phyloP scores from a whole-genome alignment of 2,329 filamentous ascomycete genomes.

The Penicillium sp. region DNA sequence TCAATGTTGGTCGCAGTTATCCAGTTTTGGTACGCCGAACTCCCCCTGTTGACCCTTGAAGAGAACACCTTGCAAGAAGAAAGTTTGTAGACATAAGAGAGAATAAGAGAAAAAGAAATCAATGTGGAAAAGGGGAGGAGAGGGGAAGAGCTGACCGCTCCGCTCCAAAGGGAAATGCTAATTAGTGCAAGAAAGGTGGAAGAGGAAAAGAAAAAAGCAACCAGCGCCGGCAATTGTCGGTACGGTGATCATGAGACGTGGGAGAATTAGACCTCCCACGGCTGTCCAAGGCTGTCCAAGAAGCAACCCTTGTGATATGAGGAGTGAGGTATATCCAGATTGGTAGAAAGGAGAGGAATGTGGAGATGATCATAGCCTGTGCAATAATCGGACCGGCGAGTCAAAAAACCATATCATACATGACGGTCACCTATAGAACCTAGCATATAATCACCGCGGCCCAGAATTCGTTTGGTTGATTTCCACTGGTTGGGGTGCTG shows the following conservation, averaged over 20 bases:
- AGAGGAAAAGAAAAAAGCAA: slow-evolving; percentile 6
- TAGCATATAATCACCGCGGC: slow-evolving; percentile 11
- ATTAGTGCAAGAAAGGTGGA: slow-evolving; percentile 6
- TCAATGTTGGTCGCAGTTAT: slow-evolving; percentile 5
- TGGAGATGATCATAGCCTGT: not conserved
- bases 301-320: too few relatives aligned
- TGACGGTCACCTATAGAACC: not conserved
- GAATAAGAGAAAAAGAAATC: slow-evolving; percentile 4
- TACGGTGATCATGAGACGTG: slow-evolving; percentile 25
- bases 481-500: slow-evolving; percentile 23
- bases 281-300: too few relatives aligned
- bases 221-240: slow-evolving; percentile 22
- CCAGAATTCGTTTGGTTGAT: slow-evolving; percentile 20
- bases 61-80: slow-evolving; percentile 5
- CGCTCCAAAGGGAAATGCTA: not conserved
- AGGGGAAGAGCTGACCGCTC: not conserved
- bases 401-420: slow-evolving; percentile 27
- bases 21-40: slow-evolving; percentile 25
- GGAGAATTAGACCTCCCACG: slow-evolving; percentile 1
- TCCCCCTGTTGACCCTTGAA: slow-evolving; percentile 15
- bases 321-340: not conserved
- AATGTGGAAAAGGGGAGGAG: not conserved
- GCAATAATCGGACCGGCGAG: not conserved
- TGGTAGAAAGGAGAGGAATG: slow-evolving; percentile 18
- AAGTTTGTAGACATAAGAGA: slow-evolving; percentile 2